Base-by-base conservation (phyloP, 2,329 filamentous ascomycete species). In the Penicillium nordicum region DNA sequence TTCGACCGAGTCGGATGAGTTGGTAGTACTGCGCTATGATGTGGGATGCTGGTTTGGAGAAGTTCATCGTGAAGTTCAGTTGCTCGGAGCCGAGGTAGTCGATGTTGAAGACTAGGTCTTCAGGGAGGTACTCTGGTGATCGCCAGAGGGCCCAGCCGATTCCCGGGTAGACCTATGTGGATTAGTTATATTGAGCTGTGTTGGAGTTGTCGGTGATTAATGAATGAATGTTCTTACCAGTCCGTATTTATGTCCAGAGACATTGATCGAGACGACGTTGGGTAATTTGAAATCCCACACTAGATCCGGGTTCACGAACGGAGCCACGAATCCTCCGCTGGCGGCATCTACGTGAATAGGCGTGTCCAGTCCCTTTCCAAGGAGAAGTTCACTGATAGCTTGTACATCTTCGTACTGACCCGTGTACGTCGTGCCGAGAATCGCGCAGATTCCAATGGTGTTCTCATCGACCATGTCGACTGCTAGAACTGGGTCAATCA, bases 21-120 rank as follows among this genome's bases (percentile, higher is more conserved):
- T 97, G 92, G 79, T 97, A 97, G 79, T 97, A 97, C 77, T 97
- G 93, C 32, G 90, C 93, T 59, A 97, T 96, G 69, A 97, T 89
- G 71, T 97, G 92, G 5, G 88, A 91, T 10, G 93, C 93, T 55
- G 92, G 92, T 74, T 96, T 96, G 71, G 90, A 95, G 80, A 97
- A 97, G 81, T 97, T 97, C 58, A 97, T 85, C 0, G 93, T 97
- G 78, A 97, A 97, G 3, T 91, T 96, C 1, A 92, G 88, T 74
- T 97, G 93, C 71, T 97, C 91, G 12, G 93, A 92, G 46, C 93
- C 93, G 7, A 97, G 88, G 78, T 97, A 97, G 82, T 97, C 96
- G 84, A 97, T 96, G 82, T 96, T 97, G 84, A 97, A 97, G 68
- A 97, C 91, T 18, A 97, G 86, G 68, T 97, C 92, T 71, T 93